Evolutionary conservation across 164 flowering plant species (phyloP), one percentile per base, ranked within the genome.

Genomic region (Berberis vulgaris): DNA sequence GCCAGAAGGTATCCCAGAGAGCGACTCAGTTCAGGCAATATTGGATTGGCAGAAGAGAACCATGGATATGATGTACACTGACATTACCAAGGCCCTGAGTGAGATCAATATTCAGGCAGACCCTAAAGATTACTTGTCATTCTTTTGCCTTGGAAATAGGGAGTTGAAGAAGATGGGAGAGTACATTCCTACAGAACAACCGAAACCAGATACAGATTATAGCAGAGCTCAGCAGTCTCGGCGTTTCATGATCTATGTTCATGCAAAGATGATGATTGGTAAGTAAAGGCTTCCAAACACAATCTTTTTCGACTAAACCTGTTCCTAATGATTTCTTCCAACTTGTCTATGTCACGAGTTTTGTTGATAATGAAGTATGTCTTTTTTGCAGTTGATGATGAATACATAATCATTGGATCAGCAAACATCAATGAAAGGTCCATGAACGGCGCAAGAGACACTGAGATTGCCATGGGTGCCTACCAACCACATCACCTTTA

Each of bases 11-110:
- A 45, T 61, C 38, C 64, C 64, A 2, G 64, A 61, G n/a, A 61
- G 64, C 11, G 54, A 9, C 13, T 61, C 64, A 5, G 64, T 61
- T 61, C 64, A 61, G 54, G 26, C 26, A 26, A 26, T 26, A 26
- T 26, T 26, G 26, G 26, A 26, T 26, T 26, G 26, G 26, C 26
- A 61, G 53, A 61, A 40, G 64, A 61, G 47, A 43, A 61, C 64
- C 7, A 61, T 61, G 64, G 64, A 61, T 42, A 61, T 61, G 64
- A 61, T 61, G 64, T 61, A 61, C 54, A 40, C 44, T 8, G 64
- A 61, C 47, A 61, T 61, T n/a, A 45, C 64, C 45, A 11, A 13
- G 5, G 64, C 64, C 41, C 64, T 61, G 42, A 42, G 41, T 2
- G 64, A 53, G 8, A 47, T 38, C 2, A 54, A 44, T 8, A 5